These are phyloP conservation scores for Agapanthus africanus DNA, from an alignment of 106 monocot species.

Conservation along the genomic window DNA sequence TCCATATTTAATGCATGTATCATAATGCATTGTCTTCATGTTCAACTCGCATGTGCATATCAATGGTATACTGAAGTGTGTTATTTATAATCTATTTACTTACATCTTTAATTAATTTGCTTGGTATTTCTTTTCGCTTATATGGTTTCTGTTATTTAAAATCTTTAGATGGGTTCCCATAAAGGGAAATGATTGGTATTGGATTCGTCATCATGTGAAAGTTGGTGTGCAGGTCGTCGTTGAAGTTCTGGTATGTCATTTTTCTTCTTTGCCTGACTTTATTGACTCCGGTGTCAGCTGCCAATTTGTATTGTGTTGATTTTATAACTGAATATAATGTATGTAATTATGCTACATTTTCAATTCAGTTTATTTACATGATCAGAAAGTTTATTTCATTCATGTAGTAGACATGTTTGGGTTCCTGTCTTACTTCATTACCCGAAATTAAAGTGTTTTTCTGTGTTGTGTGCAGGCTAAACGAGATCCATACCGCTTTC, in stretches of 20 bases:
- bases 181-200: conserved; percentile 99
- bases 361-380: no score
- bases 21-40: neutral
- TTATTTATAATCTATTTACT: no score
- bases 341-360: neutral
- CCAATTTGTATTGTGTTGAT: neutral
- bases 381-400: no score
- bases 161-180: conserved; percentile 99
- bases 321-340: neutral
- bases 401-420: neutral
- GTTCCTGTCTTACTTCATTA: neutral
- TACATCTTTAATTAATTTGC: neutral
- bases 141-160: no score
- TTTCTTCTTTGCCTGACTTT: neutral
- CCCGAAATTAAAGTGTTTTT: neutral
- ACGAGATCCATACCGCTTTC: conserved; percentile 87
- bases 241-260: conserved; percentile 76
- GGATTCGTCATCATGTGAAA: conserved; percentile 95
- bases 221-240: conserved; percentile 92
- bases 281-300: no score
- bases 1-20: neutral
- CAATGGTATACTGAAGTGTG: no score
- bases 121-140: conserved; percentile 4
- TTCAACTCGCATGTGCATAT: neutral
- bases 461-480: conserved; percentile 73